Evolutionary conservation across 768 basidiomycete genomes (phyloP), one percentile per base, ranked within the genome.

Genomic region (Suillus brevipes): DNA sequence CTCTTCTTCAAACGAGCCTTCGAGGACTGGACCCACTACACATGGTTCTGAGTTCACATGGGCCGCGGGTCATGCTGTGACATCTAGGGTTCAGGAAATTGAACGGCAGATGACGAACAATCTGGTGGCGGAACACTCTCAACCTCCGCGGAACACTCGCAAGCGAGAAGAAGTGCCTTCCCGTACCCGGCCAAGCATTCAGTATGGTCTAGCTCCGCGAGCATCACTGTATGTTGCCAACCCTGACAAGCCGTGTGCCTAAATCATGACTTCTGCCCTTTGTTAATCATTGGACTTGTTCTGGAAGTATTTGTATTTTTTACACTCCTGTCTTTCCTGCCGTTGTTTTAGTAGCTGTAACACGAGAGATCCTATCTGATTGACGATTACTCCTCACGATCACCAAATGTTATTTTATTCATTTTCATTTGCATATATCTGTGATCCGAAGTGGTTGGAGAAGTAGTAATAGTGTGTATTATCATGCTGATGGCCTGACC

Each of bases 171-270:
- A 81, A 70, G 74, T 75, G 64, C 71, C 78, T 57, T 78, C 73
- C 65, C 81, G 77, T 71, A 76, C 78, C 60, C 75, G 78, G 60
- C 68, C 76, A 60, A 75, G 73, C 50, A 79, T 87, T 43, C 81
- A 84, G 34, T 93, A 92, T 73, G 90, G 90, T 14, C 81, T 92
- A 40, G 87, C 82, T 42, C 85, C 86, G 28, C 82, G 84, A 65
- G 77, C 84, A 23, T 85, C 85, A 66, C 79, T 94, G 37, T 93
- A 85, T 68, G 82, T 94, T 60, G 89, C 89, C 28, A 93, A 94
- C 75, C 91, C 92, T 20, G 88, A 89, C 70, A 40, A 50, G 16
- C 5, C 31, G 16, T 70, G 57, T 56, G 42, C 53, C 58, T 59
- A 59, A 16, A 38, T 38, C 16, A 1, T 38, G 56, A 68, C 38